phyloP scores from a whole-genome alignment of 768 basidiomycete genomes.

The Tulasnella sp. region DNA sequence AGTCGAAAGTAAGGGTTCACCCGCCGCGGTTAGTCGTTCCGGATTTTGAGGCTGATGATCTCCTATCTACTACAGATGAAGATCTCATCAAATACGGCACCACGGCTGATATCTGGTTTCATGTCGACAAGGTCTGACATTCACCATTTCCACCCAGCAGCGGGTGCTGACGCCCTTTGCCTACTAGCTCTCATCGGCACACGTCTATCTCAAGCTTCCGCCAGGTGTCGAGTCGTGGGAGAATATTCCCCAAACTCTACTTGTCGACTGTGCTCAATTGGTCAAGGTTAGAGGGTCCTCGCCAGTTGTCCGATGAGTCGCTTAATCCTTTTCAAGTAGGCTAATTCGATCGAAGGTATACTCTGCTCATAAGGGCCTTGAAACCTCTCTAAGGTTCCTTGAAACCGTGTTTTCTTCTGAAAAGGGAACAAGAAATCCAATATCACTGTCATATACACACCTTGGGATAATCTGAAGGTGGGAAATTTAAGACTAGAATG shows the following conservation, averaged over 20 bases:
- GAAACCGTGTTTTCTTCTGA: neutral
- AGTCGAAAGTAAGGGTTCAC: conserved; percentile 59
- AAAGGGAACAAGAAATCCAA: conserved; percentile 94
- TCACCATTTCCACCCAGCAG: neutral
- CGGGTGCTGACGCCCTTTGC: neutral
- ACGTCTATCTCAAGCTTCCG: conserved; percentile 91
- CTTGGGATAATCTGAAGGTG: conserved; percentile 86
- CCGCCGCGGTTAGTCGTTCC: neutral
- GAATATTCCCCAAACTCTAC: conserved; percentile 64
- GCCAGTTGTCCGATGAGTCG: neutral
- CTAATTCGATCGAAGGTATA: conserved; percentile 90
- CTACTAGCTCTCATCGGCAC: conserved; percentile 80
- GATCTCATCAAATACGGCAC: conserved; percentile 80
- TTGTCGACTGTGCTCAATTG: conserved; percentile 84
- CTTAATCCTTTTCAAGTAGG: conserved; percentile 29
- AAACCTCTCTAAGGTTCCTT: neutral
- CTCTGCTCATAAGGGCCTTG: neutral
- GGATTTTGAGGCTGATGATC: conserved; percentile 13
- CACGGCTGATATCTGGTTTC: conserved; percentile 52
- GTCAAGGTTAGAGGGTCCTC: conserved; percentile 48
- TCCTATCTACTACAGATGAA: conserved; percentile 56
- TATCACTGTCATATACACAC: conserved; percentile 88
- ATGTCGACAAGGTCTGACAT: conserved; percentile 68
- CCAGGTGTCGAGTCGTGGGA: conserved; percentile 68
- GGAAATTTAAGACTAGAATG: conserved; percentile 15